Evolutionary conservation across 257 asterid species (phyloP).

Genomic region (Plectranthus barbatus): DNA sequence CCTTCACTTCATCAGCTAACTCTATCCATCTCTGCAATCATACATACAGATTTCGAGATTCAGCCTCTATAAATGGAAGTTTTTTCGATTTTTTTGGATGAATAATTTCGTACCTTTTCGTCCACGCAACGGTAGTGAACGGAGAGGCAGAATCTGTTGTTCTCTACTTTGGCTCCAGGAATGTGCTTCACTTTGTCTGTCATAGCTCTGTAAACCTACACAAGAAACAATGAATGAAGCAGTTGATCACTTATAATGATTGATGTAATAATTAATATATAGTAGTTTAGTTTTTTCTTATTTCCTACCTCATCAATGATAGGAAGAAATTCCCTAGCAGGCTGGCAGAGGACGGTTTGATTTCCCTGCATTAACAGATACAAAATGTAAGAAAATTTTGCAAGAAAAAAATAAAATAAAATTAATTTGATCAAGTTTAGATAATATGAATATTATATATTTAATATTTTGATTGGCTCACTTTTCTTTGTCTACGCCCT

Average conservation of each 20-base stretch:
- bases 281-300: too few relatives aligned
- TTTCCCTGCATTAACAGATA: constrained; percentile 38
- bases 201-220: constrained; percentile 47
- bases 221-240: too few relatives aligned
- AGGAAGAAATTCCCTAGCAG: constrained; percentile 80
- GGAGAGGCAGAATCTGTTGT: constrained; percentile 72
- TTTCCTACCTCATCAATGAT: constrained; percentile 73
- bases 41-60: too few relatives aligned
- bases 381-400: neutral
- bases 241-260: too few relatives aligned
- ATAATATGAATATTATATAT: too few relatives aligned
- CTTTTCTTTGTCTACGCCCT: constrained; percentile 40
- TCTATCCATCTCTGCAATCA: constrained; percentile 78
- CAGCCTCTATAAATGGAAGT: too few relatives aligned
- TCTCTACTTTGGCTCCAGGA: constrained; percentile 72
- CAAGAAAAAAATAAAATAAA: too few relatives aligned
- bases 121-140: constrained; percentile 84
- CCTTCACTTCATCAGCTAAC: constrained; percentile 11
- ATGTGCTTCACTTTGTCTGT: constrained; percentile 48
- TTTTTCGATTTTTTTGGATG: too few relatives aligned
- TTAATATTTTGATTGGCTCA: constrained; percentile 11
- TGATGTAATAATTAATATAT: too few relatives aligned
- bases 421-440: too few relatives aligned
- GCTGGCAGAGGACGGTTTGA: constrained; percentile 80
- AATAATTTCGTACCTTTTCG: too few relatives aligned